These are phyloP conservation scores for Botrytis fragariae DNA, from an alignment of 2,329 filamentous ascomycete genomes.

Conservation along the genomic window DNA sequence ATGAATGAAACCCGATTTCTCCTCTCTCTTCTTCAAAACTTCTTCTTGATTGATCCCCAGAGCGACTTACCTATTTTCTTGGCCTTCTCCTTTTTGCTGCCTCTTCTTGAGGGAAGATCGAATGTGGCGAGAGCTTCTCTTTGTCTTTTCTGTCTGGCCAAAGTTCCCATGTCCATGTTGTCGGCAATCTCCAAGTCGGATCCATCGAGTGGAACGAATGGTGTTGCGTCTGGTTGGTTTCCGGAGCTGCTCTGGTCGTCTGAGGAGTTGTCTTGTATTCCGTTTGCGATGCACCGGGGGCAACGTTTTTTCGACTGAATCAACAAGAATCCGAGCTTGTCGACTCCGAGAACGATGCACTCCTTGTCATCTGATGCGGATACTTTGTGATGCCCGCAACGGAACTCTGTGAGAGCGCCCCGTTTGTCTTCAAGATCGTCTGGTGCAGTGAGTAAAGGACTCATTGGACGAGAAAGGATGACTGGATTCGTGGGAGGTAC, in stretches of 20 bases:
- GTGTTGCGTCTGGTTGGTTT: background rate
- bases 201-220: background rate
- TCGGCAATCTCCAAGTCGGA: background rate
- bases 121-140: background rate
- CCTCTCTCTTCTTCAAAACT: background rate
- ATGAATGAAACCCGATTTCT: background rate
- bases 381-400: background rate
- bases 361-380: background rate
- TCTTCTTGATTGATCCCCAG: background rate
- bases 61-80: background rate
- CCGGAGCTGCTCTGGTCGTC: too few species aligned
- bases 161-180: background rate
- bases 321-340: background rate
- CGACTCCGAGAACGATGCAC: background rate
- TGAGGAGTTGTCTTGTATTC: background rate
- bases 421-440: background rate
- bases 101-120: background rate
- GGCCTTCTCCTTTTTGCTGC: background rate
- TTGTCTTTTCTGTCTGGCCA: background rate
- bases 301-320: background rate
- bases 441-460: background rate
- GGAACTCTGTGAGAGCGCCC: background rate
- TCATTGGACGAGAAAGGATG: background rate
- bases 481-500: background rate
- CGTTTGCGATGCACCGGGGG: background rate